These are phyloP conservation scores for Schwanniomyces vanrijiae DNA, from an alignment of 805 yeast genomes.

Conservation along the genomic window DNA sequence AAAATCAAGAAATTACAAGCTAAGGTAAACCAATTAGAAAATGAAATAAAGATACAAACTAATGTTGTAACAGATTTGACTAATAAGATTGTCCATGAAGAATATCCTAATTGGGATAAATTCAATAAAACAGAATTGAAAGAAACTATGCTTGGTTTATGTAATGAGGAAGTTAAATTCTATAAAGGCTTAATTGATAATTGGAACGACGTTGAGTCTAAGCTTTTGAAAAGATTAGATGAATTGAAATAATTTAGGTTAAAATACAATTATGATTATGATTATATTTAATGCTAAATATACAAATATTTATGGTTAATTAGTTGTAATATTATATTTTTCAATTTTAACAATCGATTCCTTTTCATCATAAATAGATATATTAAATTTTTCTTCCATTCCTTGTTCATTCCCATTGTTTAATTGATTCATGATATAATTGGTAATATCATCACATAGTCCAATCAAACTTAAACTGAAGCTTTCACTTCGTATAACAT, in stretches of 20 bases:
- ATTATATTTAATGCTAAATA: neutral
- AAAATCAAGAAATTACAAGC: conserved; percentile 44
- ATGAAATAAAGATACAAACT: conserved; percentile 44
- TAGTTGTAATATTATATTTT: neutral
- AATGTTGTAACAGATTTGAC: conserved; percentile 48
- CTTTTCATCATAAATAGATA: neutral
- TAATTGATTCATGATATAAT: conserved; percentile 42
- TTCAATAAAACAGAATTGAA: conserved; percentile 79
- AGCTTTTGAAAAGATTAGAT: conserved; percentile 23
- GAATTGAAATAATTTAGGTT: conserved; percentile 13
- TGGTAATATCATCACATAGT: conserved; percentile 78
- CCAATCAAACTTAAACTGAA: conserved; percentile 81
- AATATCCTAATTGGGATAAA: conserved; percentile 68
- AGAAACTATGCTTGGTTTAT: conserved; percentile 65
- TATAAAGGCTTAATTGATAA: conserved; percentile 66
- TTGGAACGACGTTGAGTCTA: conserved; percentile 61
- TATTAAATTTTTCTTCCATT: neutral
- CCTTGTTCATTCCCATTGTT: conserved; percentile 14
- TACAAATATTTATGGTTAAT: neutral
- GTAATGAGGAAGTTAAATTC: conserved; percentile 74
- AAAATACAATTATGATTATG: neutral
- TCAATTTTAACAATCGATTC: neutral
- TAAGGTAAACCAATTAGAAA: conserved; percentile 43
- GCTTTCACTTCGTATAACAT: conserved; percentile 70
- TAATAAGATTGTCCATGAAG: conserved; percentile 45